Percentiles rank a stretch among this genome's conserved stretches.
Conservation (phyloP, 1,284 basidiomycete species). For the Leucoagaricus sp. region DNA sequence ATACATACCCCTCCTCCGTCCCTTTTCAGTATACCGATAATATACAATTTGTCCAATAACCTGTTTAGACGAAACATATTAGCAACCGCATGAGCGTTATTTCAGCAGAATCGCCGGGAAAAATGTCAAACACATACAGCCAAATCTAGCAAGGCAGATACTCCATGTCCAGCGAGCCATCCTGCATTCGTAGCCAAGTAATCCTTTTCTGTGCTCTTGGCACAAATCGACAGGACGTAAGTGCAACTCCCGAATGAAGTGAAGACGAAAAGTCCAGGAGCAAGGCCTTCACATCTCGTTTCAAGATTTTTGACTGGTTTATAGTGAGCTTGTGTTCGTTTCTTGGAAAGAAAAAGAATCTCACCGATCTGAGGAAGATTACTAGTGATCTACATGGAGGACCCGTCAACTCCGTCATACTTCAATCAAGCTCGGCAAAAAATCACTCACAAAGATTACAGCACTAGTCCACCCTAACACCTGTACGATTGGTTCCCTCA, state of each 20-base stretch:
- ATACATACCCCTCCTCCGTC: neutral
- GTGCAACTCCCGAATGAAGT: conserved; percentile 86
- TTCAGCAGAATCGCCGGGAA: neutral
- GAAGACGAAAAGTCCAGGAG: conserved; percentile 89
- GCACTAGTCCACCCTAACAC: conserved; percentile 86
- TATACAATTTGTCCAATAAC: conserved; percentile 10
- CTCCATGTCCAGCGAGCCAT: conserved; percentile 63
- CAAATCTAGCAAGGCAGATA: conserved; percentile 1
- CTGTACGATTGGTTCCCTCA: conserved; percentile 73
- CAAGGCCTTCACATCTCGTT: conserved; percentile 89
- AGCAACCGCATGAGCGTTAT: neutral
- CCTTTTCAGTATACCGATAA: conserved; percentile 5
- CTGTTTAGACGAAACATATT: neutral
- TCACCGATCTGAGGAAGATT: conserved; percentile 86
- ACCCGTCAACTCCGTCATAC: too few relatives aligned
- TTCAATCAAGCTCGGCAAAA: neutral
- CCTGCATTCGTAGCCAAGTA: conserved; percentile 84
- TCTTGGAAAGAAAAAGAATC: conserved; percentile 28
- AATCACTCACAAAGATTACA: conserved; percentile 61
- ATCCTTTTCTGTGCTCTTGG: conserved; percentile 66
- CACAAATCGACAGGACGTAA: conserved; percentile 82
- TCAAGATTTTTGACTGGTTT: conserved; percentile 72
- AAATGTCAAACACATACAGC: neutral
- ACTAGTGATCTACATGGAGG: conserved; percentile 54
- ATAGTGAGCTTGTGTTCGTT: conserved; percentile 16